These are phyloP conservation scores for Syncephalastrum racemosum DNA, from an alignment of 371 early-diverging fungal genomes.

Conservation along the genomic window DNA sequence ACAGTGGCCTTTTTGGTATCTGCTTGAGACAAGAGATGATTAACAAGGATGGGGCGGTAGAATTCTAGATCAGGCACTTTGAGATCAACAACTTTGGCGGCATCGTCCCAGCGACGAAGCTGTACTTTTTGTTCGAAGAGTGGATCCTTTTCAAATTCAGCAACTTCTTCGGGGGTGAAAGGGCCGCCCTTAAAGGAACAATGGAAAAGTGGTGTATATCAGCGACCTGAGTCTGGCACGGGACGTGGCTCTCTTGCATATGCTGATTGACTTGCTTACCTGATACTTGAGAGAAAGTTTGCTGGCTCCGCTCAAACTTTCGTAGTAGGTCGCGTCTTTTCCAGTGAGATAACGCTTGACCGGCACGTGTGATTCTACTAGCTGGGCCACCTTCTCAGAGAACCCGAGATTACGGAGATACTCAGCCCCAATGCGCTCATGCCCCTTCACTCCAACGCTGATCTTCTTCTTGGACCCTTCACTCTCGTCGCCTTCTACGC, in stretches of 20 bases:
- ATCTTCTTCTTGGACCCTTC: conserved; percentile 9
- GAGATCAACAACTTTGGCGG: conserved; percentile 44
- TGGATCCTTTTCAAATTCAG: conserved; percentile 46
- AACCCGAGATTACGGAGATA: conserved; percentile 52
- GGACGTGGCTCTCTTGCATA: background rate
- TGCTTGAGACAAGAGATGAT: conserved; percentile 14
- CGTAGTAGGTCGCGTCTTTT: conserved; percentile 42
- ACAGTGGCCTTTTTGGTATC: background rate
- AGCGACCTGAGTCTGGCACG: background rate
- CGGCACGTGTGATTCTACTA: conserved; percentile 56
- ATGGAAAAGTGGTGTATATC: background rate
- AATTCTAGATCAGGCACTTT: conserved; percentile 43
- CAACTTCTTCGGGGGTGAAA: conserved; percentile 37
- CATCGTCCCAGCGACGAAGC: conserved; percentile 55
- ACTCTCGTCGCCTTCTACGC: conserved; percentile 21
- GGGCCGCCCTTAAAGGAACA: conserved; percentile 36
- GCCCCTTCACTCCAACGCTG: conserved; percentile 49
- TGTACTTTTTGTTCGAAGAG: conserved; percentile 51
- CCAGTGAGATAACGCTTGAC: conserved; percentile 57
- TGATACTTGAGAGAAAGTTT: conserved; percentile 56
- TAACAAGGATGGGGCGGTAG: conserved; percentile 41
- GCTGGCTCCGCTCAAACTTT: conserved; percentile 45
- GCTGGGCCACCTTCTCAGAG: conserved; percentile 43
- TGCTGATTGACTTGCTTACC: conserved; percentile 14
- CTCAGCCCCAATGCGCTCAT: conserved; percentile 52